A percentile compares a stretch with the other conserved stretches of the same genome.
Evolutionary conservation across 164 flowering plant species (phyloP).

Genomic region (Vitis labrusca): DNA sequence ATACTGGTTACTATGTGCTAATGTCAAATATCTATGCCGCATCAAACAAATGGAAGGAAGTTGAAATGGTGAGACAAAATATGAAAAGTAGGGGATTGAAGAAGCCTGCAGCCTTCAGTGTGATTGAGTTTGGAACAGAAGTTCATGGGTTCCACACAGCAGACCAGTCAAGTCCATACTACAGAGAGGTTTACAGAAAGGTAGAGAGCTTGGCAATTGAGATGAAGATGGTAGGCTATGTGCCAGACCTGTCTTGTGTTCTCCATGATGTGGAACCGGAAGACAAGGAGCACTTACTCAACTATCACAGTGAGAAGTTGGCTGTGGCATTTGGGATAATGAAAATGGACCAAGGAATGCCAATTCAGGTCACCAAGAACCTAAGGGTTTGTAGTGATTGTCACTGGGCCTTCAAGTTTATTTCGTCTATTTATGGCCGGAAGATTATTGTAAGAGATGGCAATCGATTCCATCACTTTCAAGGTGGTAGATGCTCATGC

Average conservation of each 20-base stretch:
- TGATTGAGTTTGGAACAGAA: slow-evolving; percentile 36
- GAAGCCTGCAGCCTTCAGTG: slow-evolving; percentile 47
- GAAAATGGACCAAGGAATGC: slow-evolving; percentile 21
- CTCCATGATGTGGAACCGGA: slow-evolving; percentile 47
- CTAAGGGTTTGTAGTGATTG: slow-evolving; percentile 46
- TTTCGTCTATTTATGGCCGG: slow-evolving; percentile 21
- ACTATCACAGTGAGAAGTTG: slow-evolving; percentile 43
- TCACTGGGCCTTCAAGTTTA: slow-evolving; percentile 40
- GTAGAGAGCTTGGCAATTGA: slow-evolving; percentile 28
- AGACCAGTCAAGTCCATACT: slow-evolving; percentile 31
- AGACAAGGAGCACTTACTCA: slow-evolving; percentile 38
- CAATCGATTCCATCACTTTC: slow-evolving; percentile 20
- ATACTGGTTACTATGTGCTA: slow-evolving; percentile 42
- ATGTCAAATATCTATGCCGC: slow-evolving; percentile 52
- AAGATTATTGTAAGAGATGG: slow-evolving; percentile 13
- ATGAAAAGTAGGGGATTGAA: slow-evolving; percentile 39
- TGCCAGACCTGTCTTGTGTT: slow-evolving; percentile 35
- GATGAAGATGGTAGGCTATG: slow-evolving; percentile 46
- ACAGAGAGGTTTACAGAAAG: slow-evolving; percentile 24
- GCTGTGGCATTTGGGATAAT: slow-evolving; percentile 46
- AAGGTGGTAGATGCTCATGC: slow-evolving; percentile 15
- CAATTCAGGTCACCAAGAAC: slow-evolving; percentile 40
- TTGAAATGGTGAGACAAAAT: slow-evolving; percentile 27
- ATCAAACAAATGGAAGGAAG: slow-evolving; percentile 44
- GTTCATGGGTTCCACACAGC: slow-evolving; percentile 46